These are phyloP conservation scores for Candida xyloterini DNA, from an alignment of 805 yeast genomes.

Conservation along the genomic window DNA sequence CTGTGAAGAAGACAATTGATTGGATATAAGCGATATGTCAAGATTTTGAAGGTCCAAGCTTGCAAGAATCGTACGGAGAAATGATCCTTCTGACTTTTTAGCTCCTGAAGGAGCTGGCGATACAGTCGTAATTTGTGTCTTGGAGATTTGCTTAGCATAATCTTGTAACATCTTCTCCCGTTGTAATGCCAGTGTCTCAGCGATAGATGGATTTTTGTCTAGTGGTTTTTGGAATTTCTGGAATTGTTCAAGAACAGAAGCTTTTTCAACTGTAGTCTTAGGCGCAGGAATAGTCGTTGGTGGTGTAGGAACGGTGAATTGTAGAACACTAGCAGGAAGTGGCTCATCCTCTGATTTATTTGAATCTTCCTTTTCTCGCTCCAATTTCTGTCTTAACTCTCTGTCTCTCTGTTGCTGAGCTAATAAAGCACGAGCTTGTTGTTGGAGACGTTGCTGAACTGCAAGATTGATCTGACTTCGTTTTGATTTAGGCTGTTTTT, in stretches of 20 bases:
- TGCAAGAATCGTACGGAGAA: constrained; percentile 13
- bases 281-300: constrained; percentile 14
- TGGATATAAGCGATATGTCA: constrained; percentile 9
- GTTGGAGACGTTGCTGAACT: constrained; percentile 24
- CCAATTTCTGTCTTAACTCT: constrained; percentile 14
- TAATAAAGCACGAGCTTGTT: constrained; percentile 16
- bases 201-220: constrained; percentile 45
- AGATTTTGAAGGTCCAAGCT: constrained; percentile 1
- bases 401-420: constrained; percentile 21
- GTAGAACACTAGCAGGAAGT: constrained; percentile 15
- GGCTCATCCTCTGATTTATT: constrained; percentile 1
- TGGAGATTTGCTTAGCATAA: constrained; percentile 3
- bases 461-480: constrained; percentile 23
- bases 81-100: constrained; percentile 15
- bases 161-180: constrained; percentile 40
- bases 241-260: constrained; percentile 16
- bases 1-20: constrained; percentile 13
- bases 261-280: background rate
- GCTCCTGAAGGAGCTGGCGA: constrained; percentile 2
- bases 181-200: constrained; percentile 57
- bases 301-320: constrained; percentile 17
- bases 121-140: background rate
- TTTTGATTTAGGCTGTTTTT: constrained; percentile 3
- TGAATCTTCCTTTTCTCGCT: constrained; percentile 6
- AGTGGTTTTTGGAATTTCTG: constrained; percentile 21